These are phyloP conservation scores for Stagonosporopsis cucurbitacearum DNA, from an alignment of 2,329 filamentous ascomycete genomes.

Conservation along the genomic window DNA sequence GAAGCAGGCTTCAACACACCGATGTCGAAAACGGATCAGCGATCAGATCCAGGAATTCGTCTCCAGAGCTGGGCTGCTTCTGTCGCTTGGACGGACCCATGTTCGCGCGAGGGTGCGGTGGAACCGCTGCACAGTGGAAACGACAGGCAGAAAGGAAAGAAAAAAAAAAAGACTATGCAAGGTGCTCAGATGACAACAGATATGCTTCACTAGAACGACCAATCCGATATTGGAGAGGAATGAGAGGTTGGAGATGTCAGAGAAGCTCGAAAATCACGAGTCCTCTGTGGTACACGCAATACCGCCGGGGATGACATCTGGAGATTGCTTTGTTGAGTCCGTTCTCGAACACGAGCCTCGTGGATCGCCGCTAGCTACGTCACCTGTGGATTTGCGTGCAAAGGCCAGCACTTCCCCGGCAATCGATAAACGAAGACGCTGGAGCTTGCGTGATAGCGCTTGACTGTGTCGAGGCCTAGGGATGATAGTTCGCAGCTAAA, in stretches of 20 bases:
- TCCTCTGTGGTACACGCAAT: constrained; percentile 17
- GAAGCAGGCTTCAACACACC: constrained; percentile 21
- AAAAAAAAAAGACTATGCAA: not conserved
- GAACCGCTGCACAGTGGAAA: constrained; percentile 11
- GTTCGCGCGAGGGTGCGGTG: constrained; percentile 11
- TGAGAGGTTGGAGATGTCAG: constrained; percentile 1
- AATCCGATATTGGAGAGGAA: not conserved
- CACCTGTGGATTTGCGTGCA: constrained; percentile 12
- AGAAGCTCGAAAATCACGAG: constrained; percentile 5
- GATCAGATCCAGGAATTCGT: constrained; percentile 51
- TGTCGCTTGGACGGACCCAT: constrained; percentile 25
- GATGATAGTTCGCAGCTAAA: constrained; percentile 8
- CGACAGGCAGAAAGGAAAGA: constrained; percentile 7
- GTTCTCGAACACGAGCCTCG: constrained; percentile 18
- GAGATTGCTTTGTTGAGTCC: constrained; percentile 18
- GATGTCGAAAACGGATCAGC: constrained; percentile 49
- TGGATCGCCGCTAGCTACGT: constrained; percentile 22
- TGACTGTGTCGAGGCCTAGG: constrained; percentile 5
- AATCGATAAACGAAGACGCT: constrained; percentile 1
- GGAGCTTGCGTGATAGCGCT: constrained; percentile 9
- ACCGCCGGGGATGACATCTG: constrained; percentile 18
- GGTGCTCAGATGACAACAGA: constrained; percentile 1
- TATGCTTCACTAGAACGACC: not conserved
- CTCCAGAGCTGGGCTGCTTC: constrained; percentile 27
- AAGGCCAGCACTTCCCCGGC: constrained; percentile 4